A percentile compares a stretch with the other conserved stretches of the same genome.
Conservation (phyloP, 2,329 filamentous ascomycete species). For the Penicillium sclerotigenum region DNA sequence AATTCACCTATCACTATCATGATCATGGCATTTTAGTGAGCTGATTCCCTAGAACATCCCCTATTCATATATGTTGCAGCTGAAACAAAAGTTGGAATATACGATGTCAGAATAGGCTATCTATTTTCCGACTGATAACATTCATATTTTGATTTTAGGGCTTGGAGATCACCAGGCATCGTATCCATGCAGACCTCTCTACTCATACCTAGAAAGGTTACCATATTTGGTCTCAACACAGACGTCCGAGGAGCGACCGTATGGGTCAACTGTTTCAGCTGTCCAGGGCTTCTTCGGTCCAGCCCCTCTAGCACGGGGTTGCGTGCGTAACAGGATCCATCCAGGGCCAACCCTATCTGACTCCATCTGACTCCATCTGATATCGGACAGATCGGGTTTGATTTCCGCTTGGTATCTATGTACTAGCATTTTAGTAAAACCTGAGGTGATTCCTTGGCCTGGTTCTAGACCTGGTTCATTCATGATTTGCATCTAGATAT, state of each 20-base stretch:
- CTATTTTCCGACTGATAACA: neutral
- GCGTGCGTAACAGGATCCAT: neutral
- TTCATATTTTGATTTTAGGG: neutral
- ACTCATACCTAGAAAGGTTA: constrained; percentile 6
- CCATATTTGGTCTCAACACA: neutral
- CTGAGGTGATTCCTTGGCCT: neutral
- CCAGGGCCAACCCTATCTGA: neutral
- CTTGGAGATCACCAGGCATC: neutral
- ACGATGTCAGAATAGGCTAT: neutral
- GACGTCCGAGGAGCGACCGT: neutral
- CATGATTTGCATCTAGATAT: neutral
- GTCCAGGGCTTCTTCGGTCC: neutral
- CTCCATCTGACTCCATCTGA: neutral
- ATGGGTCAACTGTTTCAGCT: neutral
- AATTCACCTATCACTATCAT: neutral
- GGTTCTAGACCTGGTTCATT: neutral
- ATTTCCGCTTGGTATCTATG: neutral
- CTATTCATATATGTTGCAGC: neutral
- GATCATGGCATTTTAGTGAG: too few relatives aligned
- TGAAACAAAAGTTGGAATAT: neutral
- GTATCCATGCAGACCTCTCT: constrained; percentile 12
- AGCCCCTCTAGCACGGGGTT: neutral
- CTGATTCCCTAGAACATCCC: neutral
- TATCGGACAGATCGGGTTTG: neutral
- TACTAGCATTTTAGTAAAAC: neutral